A percentile compares a stretch with the other conserved stretches of the same genome.
phyloP scores from a whole-genome alignment of 73 alveolate species.

The Paramecium pentaurelia region DNA sequence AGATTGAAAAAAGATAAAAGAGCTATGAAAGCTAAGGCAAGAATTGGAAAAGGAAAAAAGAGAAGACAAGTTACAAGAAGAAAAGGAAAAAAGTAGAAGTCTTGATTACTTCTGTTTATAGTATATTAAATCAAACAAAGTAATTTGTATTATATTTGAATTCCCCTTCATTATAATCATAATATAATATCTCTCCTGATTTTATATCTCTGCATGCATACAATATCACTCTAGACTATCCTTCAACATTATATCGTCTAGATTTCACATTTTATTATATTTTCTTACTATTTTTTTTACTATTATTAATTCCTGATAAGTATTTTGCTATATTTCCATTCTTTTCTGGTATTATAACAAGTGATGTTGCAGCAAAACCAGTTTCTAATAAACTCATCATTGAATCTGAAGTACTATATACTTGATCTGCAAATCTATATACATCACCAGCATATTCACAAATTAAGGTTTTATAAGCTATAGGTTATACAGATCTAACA shows the following conservation, averaged over 20 bases:
- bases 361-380: constrained; percentile 80
- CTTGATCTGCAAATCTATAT: constrained; percentile 68
- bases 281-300: constrained; percentile 62
- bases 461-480: constrained; percentile 77
- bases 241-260: constrained; percentile 81
- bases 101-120: constrained; percentile 14
- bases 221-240: constrained; percentile 81
- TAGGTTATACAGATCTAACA: constrained; percentile 83
- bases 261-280: constrained; percentile 82
- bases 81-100: constrained; percentile 13
- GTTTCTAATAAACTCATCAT: constrained; percentile 87
- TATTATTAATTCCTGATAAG: constrained; percentile 85
- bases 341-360: constrained; percentile 86
- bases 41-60: constrained; percentile 28
- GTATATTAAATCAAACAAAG: constrained; percentile 67
- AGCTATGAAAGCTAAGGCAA: constrained; percentile 77
- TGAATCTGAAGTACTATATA: constrained; percentile 86
- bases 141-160: constrained; percentile 74
- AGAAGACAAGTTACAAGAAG: constrained; percentile 27
- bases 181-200: constrained; percentile 81
- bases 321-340: constrained; percentile 86
- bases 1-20: constrained; percentile 91
- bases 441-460: constrained; percentile 96
- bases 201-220: constrained; percentile 79
- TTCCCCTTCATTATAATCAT: constrained; percentile 92